phyloP scores from a whole-genome alignment of 2,329 filamentous ascomycete species.

The Geosmithia flava region DNA sequence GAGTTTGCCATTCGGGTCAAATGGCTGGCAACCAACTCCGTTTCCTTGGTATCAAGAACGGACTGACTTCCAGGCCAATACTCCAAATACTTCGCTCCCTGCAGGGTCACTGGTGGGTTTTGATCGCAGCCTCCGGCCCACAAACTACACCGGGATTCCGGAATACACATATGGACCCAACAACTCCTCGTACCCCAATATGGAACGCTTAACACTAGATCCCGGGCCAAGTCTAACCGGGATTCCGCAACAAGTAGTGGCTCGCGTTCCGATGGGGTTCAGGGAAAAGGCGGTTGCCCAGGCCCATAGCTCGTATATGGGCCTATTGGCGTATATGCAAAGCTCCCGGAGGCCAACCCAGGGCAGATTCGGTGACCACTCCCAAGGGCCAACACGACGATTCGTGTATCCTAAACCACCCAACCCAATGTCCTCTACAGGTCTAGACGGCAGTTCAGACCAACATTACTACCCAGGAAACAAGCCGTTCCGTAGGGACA shows the following conservation, averaged over 20 bases:
- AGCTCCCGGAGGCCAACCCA: conserved; percentile 38
- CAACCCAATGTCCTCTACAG: background rate
- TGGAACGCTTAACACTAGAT: background rate
- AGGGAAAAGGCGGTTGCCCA: conserved; percentile 54
- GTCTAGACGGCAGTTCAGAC: background rate
- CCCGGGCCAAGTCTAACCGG: background rate
- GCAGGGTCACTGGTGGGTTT: background rate
- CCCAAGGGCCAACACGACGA: conserved; percentile 30
- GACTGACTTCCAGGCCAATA: background rate
- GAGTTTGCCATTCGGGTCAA: conserved; percentile 13
- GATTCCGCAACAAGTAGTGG: conserved; percentile 2
- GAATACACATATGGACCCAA: background rate
- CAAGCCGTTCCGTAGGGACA: background rate
- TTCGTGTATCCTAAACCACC: conserved; percentile 38
- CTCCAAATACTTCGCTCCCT: background rate
- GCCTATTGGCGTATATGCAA: conserved; percentile 54
- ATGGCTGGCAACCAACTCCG: background rate
- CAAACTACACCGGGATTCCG: background rate
- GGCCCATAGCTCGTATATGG: conserved; percentile 62
- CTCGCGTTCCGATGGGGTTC: background rate
- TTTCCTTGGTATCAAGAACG: background rate
- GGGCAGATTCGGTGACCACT: conserved; percentile 21
- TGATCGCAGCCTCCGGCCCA: background rate
- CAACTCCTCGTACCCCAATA: background rate
- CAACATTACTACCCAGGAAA: background rate